Percentiles rank a stretch among this genome's conserved stretches.
phyloP scores from a whole-genome alignment of 1,284 basidiomycete species.

The Moesziomyces parantarcticus region DNA sequence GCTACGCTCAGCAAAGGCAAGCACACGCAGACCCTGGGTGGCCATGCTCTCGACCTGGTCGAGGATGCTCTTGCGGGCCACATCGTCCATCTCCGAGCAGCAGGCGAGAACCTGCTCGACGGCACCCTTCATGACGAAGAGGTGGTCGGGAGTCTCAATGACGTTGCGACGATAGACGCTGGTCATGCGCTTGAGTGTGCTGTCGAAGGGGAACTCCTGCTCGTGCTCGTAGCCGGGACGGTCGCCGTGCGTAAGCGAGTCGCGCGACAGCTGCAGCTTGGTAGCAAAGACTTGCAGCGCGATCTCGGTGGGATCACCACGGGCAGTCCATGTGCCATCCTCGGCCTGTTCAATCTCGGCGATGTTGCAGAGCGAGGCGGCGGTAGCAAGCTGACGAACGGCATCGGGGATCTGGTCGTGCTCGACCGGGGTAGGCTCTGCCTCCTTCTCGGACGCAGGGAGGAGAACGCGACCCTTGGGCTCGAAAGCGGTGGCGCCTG shows the following conservation, averaged over 20 bases:
- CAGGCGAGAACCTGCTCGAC: conserved; percentile 59
- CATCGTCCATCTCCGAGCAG: conserved; percentile 49
- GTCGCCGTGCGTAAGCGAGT: conserved; percentile 28
- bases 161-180: conserved; percentile 40
- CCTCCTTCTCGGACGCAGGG: conserved; percentile 6
- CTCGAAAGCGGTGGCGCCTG: conserved; percentile 51
- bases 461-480: conserved; percentile 44
- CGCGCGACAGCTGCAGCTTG: conserved; percentile 48
- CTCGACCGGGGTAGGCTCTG: conserved; percentile 16
- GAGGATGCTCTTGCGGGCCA: conserved; percentile 38
- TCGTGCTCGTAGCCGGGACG: conserved; percentile 34
- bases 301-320: conserved; percentile 62
- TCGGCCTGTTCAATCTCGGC: conserved; percentile 49
- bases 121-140: conserved; percentile 61
- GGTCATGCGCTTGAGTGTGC: conserved; percentile 61
- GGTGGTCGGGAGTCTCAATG: conserved; percentile 11
- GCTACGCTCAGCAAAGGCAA: conserved; percentile 54
- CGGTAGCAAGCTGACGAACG: conserved; percentile 43
- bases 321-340: conserved; percentile 43
- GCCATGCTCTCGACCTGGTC: conserved; percentile 59
- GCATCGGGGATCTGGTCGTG: conserved; percentile 26
- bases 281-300: conserved; percentile 57
- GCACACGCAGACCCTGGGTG: conserved; percentile 57
- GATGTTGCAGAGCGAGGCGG: conserved; percentile 62
- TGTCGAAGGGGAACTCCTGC: conserved; percentile 60